phyloP scores from a whole-genome alignment of 352 stramenopile species.

The Phytophthora uliginosa region DNA sequence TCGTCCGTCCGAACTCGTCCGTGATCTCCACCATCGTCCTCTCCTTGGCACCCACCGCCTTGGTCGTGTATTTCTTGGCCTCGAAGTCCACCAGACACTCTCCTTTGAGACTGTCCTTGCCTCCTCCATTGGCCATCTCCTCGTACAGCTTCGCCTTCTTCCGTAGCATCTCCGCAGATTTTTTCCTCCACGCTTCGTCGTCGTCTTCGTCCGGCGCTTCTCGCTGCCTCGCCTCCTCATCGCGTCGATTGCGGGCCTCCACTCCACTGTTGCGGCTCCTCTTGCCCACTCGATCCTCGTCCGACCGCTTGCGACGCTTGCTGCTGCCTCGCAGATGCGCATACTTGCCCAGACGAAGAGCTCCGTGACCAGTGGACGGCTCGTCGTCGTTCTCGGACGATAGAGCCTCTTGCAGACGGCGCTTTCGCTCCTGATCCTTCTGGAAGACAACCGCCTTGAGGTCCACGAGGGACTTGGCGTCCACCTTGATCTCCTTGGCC shows the following conservation, averaged over 20 bases:
- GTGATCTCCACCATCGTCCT: conserved; percentile 40
- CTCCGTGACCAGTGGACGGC: neutral
- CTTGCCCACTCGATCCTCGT: conserved; percentile 35
- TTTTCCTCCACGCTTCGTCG: conserved; percentile 65
- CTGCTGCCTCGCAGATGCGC: conserved; percentile 47
- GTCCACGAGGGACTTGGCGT: conserved; percentile 86
- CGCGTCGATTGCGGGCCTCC: conserved; percentile 59
- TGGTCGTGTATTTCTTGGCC: conserved; percentile 45
- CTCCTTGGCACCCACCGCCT: neutral
- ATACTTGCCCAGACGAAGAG: conserved; percentile 50
- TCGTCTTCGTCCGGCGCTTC: conserved; percentile 70
- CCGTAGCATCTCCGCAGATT: conserved; percentile 67
- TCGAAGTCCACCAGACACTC: conserved; percentile 83
- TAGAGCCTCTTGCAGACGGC: conserved; percentile 53
- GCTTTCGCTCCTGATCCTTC: conserved; percentile 84
- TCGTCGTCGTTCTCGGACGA: conserved; percentile 32
- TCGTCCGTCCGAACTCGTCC: conserved; percentile 71
- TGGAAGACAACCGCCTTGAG: conserved; percentile 87
- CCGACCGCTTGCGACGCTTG: conserved; percentile 46
- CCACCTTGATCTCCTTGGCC: conserved; percentile 90
- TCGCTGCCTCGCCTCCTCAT: conserved; percentile 54
- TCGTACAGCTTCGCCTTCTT: conserved; percentile 87
- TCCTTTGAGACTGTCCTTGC: conserved; percentile 22
- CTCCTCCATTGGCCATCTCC: conserved; percentile 55
- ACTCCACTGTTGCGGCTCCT: conserved; percentile 62